These are phyloP conservation scores for Jacaranda copaia DNA, from an alignment of 257 asterid species.

Conservation along the genomic window DNA sequence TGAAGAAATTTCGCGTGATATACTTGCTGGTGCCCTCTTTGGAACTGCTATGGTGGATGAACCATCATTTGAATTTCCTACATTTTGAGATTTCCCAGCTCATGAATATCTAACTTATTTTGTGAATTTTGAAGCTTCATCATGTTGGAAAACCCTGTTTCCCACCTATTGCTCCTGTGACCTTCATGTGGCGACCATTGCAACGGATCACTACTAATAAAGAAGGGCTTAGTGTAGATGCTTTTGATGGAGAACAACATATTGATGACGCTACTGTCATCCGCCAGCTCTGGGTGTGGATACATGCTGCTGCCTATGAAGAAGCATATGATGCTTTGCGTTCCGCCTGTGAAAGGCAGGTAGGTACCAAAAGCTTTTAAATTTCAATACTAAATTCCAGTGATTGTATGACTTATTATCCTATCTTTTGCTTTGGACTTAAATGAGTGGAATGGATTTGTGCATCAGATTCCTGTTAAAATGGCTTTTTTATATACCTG, in stretches of 20 bases:
- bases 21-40: conserved; percentile 64
- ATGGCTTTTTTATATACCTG: conserved; percentile 14
- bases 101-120: conserved; percentile 31
- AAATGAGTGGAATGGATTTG: neutral
- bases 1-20: conserved; percentile 48
- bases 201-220: conserved; percentile 29
- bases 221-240: conserved; percentile 29
- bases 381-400: neutral
- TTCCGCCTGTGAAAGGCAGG: conserved; percentile 63
- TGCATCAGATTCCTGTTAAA: conserved; percentile 28
- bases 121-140: conserved; percentile 65
- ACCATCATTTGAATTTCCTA: conserved; percentile 8
- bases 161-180: conserved; percentile 75
- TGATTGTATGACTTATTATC: neutral
- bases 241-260: conserved; percentile 39
- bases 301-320: conserved; percentile 82
- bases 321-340: conserved; percentile 76
- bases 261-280: conserved; percentile 33
- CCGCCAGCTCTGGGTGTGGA: conserved; percentile 82
- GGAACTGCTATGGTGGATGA: conserved; percentile 78
- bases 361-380: conserved; percentile 30
- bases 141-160: conserved; percentile 50
- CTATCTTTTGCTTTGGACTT: neutral
- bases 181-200: conserved; percentile 83
- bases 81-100: conserved; percentile 13